These are phyloP conservation scores for Mycosphaerella arachidis DNA, from an alignment of 2,329 filamentous ascomycete species.

Conservation along the genomic window DNA sequence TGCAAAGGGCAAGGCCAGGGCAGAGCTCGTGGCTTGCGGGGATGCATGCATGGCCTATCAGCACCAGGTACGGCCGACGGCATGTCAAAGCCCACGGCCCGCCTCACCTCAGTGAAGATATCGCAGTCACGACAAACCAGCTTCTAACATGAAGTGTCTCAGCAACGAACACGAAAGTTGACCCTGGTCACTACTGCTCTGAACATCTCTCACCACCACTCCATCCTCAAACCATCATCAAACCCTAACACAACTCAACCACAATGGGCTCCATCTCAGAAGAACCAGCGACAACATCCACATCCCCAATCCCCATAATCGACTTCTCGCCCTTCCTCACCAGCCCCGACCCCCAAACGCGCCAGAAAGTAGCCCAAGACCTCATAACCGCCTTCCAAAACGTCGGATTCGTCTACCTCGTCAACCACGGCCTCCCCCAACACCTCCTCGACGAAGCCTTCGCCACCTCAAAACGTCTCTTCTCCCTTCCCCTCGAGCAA, in stretches of 20 bases:
- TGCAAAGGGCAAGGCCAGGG: neutral
- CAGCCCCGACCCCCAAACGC: neutral
- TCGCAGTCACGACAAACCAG: too few relatives aligned
- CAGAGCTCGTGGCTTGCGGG: too few relatives aligned
- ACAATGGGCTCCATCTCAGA: slow-evolving; percentile 10
- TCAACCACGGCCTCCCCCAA: slow-evolving; percentile 35
- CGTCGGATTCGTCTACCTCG: slow-evolving; percentile 42
- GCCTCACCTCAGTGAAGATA: too few relatives aligned
- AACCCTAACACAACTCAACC: neutral
- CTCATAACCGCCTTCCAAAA: slow-evolving; percentile 37
- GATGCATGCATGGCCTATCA: too few relatives aligned
- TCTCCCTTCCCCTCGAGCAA: slow-evolving; percentile 32
- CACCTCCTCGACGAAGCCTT: slow-evolving; percentile 29
- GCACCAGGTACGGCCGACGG: too few relatives aligned
- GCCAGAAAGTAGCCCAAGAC: slow-evolving; percentile 25
- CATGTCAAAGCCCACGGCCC: too few relatives aligned
- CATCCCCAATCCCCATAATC: slow-evolving; percentile 19
- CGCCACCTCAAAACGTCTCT: slow-evolving; percentile 34
- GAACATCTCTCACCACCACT: neutral
- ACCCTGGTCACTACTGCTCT: neutral
- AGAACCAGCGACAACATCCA: neutral
- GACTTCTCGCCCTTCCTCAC: slow-evolving; percentile 21
- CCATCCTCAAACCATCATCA: neutral
- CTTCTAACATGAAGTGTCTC: too few relatives aligned
- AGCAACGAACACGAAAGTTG: too few relatives aligned